Conservation (phyloP, 805 yeast species). For the Groenewaldozyma tartarivorans region DNA sequence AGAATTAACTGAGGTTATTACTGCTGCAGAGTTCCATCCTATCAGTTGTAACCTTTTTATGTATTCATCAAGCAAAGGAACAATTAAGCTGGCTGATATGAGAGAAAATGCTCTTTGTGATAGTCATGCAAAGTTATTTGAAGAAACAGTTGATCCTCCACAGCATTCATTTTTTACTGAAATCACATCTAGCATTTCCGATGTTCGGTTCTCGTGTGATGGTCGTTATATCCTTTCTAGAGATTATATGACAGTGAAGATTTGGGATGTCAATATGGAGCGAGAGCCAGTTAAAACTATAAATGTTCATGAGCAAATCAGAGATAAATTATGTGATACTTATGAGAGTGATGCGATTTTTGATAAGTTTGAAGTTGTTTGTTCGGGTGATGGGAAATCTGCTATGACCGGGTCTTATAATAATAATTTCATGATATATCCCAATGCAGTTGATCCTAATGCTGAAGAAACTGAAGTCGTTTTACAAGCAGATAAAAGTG, state of each 20-base stretch:
- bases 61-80: conserved; percentile 93
- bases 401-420: conserved; percentile 97
- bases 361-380: conserved; percentile 95
- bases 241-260: conserved; percentile 93
- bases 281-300: conserved; percentile 88
- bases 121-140: conserved; percentile 68
- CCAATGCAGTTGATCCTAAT: conserved; percentile 45
- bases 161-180: conserved; percentile 95
- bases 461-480: conserved; percentile 54
- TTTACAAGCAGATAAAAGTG: conserved; percentile 95
- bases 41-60: conserved; percentile 82
- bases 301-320: conserved; percentile 88
- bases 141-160: conserved; percentile 86
- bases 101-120: conserved; percentile 92
- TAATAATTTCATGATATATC: conserved; percentile 94
- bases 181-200: conserved; percentile 88
- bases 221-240: conserved; percentile 95
- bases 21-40: conserved; percentile 96
- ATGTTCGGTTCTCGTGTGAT: conserved; percentile 82
- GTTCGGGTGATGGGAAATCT: conserved; percentile 84
- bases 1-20: conserved; percentile 95
- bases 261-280: conserved; percentile 98
- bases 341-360: conserved; percentile 97
- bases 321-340: conserved; percentile 90
- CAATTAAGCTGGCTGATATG: conserved; percentile 94